Base-by-base conservation (phyloP, 306 rosid genomes). In the Citrullus colocynthis region DNA sequence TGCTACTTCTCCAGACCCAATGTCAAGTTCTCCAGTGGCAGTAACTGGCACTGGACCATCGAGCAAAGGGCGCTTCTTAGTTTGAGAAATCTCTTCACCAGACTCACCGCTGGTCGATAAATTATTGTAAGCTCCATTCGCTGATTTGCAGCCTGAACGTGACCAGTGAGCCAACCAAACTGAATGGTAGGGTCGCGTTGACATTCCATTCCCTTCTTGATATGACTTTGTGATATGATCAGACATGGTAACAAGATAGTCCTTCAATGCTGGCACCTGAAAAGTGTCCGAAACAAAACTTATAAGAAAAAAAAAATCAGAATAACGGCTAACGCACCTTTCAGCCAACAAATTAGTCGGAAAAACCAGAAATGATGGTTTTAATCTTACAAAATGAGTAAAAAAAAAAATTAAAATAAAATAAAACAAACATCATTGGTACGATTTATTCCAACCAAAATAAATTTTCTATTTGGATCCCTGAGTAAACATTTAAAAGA, bases 161-260 rank as follows among this genome's bases (percentile, higher is more conserved):
- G 39, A 80, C 96, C 92, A 89, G 79, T 87, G 96, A 89, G 87
- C 62, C 96, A 92, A 88, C 96, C 96, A 95, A 61, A 12, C 82
- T 55, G 91, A 88, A 60, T 76, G 84, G 73, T 57, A 77, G 73
- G 87, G 82, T 37, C 64, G 80, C 76, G 71, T 60, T 73, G 89
- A 77, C 64, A 67, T 78, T 72, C 81, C 85, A 56, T 81, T 90
- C 48, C 74, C 72, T 58, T 75, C 88, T 59, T 56, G 69, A 80
- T 36, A 64, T 17, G 84, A 73, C 61, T 81, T 83, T 6, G 61
- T 73, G 76, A 45, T 66, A 57, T 62, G 81, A 75, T 86, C 90
- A 78, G 95, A 80, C 93, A 88, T 93, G 83, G 66, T 77, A 67
- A 57, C 54, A 24, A 55, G 18, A 60, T 21, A 74, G 34, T 74